Evolutionary conservation across 169 alveolate species (phyloP), one percentile per base, ranked within the genome.

Genomic region (Eimeria maxima): DNA sequence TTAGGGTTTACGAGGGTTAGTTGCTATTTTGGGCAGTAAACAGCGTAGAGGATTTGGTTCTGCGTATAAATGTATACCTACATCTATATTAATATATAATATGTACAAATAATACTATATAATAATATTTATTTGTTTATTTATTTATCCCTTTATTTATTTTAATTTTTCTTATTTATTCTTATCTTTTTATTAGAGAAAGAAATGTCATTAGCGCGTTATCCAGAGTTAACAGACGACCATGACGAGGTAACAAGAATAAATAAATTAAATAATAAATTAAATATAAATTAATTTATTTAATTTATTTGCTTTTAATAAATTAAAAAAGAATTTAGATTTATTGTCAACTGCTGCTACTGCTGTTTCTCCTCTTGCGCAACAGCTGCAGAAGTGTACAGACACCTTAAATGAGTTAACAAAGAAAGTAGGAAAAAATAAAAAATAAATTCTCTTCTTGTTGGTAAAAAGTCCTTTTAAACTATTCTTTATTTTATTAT

Each of bases 171-270:
- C n/a, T n/a, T n/a, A n/a, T n/a, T n/a, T n/a, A n/a, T n/a, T n/a
- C n/a, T n/a, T n/a, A n/a, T n/a, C n/a, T 27, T 13, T 27, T 3
- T 76, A 22, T 27, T 55, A 76, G 87, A 76, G 24, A 27, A 76
- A 33, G 45, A 47, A 38, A 55, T 76, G 10, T 38, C 29, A 10
- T 5, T 22, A 10, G 57, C 33, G 6, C 33, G 60, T 22, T 76
- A 76, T 42, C 87, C 87, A 22, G 27, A 76, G n/a, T 42, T 76
- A 76, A 76, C 87, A 8, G 87, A 76, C 14, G 87, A 76, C 24
- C 16, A 8, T 14, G 87, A 76, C 24, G 60, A 76, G 50, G 87
- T 76, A n/a, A n/a, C n/a, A n/a, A n/a, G n/a, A n/a, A n/a, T n/a
- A n/a, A n/a, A n/a, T n/a, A n/a, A n/a, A n/a, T n/a, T n/a, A n/a